Evolutionary conservation across 805 yeast species (phyloP).

Genomic region (Yamadazyma kitorensis): DNA sequence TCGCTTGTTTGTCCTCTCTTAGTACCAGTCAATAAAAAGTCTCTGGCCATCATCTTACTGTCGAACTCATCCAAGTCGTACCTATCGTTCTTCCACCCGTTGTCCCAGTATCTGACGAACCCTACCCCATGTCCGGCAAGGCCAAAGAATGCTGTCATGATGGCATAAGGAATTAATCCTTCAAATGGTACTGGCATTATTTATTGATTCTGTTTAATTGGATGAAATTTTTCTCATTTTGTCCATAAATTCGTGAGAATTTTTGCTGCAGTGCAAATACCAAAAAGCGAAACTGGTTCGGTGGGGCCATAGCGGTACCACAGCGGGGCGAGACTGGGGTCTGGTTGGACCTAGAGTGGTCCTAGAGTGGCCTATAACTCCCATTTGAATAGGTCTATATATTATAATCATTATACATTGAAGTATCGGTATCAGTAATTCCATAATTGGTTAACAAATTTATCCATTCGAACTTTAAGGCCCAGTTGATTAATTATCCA

Average conservation of each 20-base stretch:
- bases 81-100: constrained; percentile 48
- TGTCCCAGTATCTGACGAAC: constrained; percentile 46
- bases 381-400: too few relatives aligned
- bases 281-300: too few relatives aligned
- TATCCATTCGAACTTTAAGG: constrained; percentile 79
- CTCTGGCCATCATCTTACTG: constrained; percentile 62
- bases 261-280: too few relatives aligned
- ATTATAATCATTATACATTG: too few relatives aligned
- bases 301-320: too few relatives aligned
- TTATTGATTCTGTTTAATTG: constrained; percentile 11
- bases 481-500: constrained; percentile 82
- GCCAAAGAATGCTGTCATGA: constrained; percentile 45
- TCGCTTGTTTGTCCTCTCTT: constrained; percentile 65
- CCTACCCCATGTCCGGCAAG: constrained; percentile 46
- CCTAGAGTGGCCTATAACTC: too few relatives aligned
- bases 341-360: too few relatives aligned
- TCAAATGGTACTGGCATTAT: constrained; percentile 47
- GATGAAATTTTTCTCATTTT: constrained; percentile 6
- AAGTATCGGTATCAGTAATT: too few relatives aligned
- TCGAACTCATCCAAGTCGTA: constrained; percentile 43
- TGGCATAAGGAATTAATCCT: constrained; percentile 45
- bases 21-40: constrained; percentile 71
- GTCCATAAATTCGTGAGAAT: too few relatives aligned
- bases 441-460: constrained; percentile 78
- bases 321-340: too few relatives aligned